Conservation (phyloP, 352 stramenopile genomes). For the Elongisporangium undulatum region DNA sequence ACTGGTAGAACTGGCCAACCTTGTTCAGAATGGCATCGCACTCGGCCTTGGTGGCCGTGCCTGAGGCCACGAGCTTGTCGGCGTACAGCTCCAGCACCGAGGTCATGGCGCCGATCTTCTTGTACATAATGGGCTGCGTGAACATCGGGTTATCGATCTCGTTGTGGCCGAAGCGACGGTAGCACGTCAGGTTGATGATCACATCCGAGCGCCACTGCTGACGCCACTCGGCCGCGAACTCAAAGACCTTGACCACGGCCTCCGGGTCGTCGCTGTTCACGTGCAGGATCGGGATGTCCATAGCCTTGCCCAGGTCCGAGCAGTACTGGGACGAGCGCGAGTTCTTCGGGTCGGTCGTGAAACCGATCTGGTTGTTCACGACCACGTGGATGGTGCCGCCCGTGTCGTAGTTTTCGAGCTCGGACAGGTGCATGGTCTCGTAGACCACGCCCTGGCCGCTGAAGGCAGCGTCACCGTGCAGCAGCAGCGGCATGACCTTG, state of each 20-base stretch:
- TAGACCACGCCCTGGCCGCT: constrained; percentile 96
- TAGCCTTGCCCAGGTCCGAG: constrained; percentile 96
- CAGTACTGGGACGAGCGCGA: constrained; percentile 93
- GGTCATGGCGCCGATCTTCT: constrained; percentile 92
- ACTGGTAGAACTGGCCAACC: constrained; percentile 88
- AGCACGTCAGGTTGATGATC: constrained; percentile 98
- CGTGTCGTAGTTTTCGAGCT: constrained; percentile 92
- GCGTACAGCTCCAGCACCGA: constrained; percentile 90
- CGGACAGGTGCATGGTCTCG: constrained; percentile 96
- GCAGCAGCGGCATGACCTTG: constrained; percentile 92
- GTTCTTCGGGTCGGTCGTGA: constrained; percentile 97
- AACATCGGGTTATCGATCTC: constrained; percentile 98
- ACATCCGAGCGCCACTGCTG: constrained; percentile 87
- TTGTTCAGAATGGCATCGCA: constrained; percentile 82
- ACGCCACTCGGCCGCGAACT: constrained; percentile 83
- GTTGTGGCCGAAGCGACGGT: constrained; percentile 97
- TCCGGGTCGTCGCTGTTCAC: constrained; percentile 96
- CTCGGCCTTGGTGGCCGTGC: constrained; percentile 75
- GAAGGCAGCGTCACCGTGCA: constrained; percentile 98
- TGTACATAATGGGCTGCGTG: constrained; percentile 98
- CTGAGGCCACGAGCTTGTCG: constrained; percentile 40
- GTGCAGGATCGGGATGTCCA: constrained; percentile 90
- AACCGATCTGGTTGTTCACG: constrained; percentile 97
- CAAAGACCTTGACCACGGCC: constrained; percentile 84
- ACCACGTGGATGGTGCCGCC: constrained; percentile 98